A percentile compares a stretch with the other conserved stretches of the same genome.
Evolutionary conservation across 371 early-diverging fungal genomes (phyloP).

Genomic region (Syncephalastrum sp.): DNA sequence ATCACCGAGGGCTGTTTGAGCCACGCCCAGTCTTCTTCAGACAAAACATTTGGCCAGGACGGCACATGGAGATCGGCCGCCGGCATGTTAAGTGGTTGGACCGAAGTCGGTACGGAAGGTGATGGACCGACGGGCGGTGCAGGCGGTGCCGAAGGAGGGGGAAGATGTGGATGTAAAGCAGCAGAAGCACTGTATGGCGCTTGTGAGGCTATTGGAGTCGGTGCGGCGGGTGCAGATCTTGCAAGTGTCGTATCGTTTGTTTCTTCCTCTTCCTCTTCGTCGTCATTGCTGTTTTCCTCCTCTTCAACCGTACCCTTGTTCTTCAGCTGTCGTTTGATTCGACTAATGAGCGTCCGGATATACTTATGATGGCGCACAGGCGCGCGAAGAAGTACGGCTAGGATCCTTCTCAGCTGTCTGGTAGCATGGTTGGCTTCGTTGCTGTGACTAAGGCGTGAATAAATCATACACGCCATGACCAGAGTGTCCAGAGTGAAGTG

Average conservation of each 20-base stretch:
- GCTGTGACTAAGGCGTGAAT: conserved; percentile 4
- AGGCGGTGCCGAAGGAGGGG: neutral
- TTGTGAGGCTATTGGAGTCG: neutral
- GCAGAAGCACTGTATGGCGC: neutral
- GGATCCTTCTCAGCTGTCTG: conserved; percentile 27
- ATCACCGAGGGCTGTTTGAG: conserved; percentile 4
- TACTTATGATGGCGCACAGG: conserved; percentile 46
- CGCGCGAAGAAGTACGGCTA: conserved; percentile 19
- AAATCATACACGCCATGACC: conserved; percentile 36
- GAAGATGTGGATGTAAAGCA: neutral
- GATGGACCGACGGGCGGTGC: neutral
- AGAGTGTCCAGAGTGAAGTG: conserved; percentile 49
- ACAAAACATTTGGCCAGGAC: neutral
- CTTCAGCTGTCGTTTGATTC: conserved; percentile 21
- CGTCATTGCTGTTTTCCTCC: neutral
- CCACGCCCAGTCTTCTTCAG: conserved; percentile 13
- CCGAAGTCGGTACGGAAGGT: neutral
- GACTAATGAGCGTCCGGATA: conserved; percentile 22
- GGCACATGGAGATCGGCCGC: too few relatives aligned
- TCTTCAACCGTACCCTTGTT: conserved; percentile 3
- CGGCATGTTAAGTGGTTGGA: neutral
- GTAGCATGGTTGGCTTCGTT: conserved; percentile 13
- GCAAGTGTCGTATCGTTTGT: neutral
- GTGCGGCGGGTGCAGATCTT: neutral
- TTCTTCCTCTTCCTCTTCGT: conserved; percentile 3